Conservation (phyloP, 306 rosid species). For the Cucurbita pepo region DNA sequence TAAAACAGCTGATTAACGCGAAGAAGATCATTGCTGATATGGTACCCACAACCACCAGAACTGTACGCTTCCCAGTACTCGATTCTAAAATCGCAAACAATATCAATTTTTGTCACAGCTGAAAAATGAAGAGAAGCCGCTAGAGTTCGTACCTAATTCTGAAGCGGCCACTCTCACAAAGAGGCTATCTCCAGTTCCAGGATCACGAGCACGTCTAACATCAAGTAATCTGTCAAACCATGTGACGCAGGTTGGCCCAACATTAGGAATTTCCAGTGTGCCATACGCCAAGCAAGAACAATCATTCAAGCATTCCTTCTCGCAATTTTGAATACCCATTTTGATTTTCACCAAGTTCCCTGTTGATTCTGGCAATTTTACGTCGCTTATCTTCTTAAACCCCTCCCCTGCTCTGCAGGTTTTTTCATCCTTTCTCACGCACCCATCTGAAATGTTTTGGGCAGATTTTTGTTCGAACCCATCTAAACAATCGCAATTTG, state of each 20-base stretch:
- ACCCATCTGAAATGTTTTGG: neutral
- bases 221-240: constrained; percentile 20
- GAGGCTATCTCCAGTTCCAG: neutral
- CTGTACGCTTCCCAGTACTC: neutral
- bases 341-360: neutral
- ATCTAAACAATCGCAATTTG: neutral
- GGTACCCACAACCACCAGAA: neutral
- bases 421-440: neutral
- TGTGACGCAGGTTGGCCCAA: constrained; percentile 1
- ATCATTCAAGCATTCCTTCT: constrained; percentile 4
- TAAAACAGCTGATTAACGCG: neutral
- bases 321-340: constrained; percentile 1
- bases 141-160: neutral
- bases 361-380: neutral
- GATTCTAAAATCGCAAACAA: neutral
- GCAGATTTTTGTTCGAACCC: constrained; percentile 4
- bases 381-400: neutral
- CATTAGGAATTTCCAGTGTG: neutral
- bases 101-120: neutral
- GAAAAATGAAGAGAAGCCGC: neutral
- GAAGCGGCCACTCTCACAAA: neutral
- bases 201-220: neutral
- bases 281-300: constrained; percentile 20
- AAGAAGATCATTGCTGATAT: neutral
- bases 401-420: constrained; percentile 7